phyloP scores from a whole-genome alignment of 768 basidiomycete genomes.

The Albatrellus ellisii region DNA sequence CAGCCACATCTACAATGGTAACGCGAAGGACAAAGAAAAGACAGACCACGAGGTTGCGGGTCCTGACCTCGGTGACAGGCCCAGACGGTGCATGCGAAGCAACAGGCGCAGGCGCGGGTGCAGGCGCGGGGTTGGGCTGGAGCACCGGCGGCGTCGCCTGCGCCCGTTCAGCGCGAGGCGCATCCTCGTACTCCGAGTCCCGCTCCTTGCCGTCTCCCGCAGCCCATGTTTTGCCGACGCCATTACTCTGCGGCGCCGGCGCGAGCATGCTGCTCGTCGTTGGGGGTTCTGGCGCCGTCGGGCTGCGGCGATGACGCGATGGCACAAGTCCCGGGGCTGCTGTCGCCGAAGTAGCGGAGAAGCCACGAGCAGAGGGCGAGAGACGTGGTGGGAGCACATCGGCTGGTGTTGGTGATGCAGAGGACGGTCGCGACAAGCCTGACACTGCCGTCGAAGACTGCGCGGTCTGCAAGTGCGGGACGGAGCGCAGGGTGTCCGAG shows the following conservation, averaged over 20 bases:
- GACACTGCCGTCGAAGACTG: background rate
- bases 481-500: constrained; percentile 59
- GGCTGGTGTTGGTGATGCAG: constrained; percentile 45
- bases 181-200: constrained; percentile 7
- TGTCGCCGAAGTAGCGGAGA: constrained; percentile 5
- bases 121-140: constrained; percentile 6
- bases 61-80: constrained; percentile 7
- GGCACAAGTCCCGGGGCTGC: constrained; percentile 4
- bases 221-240: constrained; percentile 31
- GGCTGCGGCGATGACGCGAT: constrained; percentile 44
- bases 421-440: constrained; percentile 2
- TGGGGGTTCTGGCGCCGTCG: constrained; percentile 50
- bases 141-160: background rate
- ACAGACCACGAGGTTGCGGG: constrained; percentile 12
- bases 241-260: constrained; percentile 7
- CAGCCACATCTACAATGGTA: background rate
- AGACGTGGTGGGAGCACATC: constrained; percentile 17
- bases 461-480: constrained; percentile 2
- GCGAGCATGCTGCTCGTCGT: constrained; percentile 28
- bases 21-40: background rate
- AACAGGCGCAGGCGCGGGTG: constrained; percentile 2
- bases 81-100: constrained; percentile 3
- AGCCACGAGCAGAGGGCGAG: constrained; percentile 2
- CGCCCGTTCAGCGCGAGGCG: background rate
- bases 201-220: constrained; percentile 28